Base-by-base conservation (phyloP, 2,329 filamentous ascomycete species). In the Aureobasidium sp. region DNA sequence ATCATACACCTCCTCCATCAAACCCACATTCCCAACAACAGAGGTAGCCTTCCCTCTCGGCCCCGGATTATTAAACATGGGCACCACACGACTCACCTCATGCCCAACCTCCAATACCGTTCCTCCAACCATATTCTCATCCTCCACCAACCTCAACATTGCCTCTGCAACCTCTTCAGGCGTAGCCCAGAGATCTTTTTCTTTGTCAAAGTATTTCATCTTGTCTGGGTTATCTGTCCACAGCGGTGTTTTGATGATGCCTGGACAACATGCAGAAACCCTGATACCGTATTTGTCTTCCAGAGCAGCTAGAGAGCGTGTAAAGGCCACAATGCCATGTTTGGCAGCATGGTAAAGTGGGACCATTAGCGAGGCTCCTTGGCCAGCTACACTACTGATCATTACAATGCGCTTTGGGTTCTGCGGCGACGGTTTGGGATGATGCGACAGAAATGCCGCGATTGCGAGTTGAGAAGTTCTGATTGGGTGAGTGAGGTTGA, bases 221-320 rank as follows among this genome's bases (percentile, higher is more conserved):
- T 86, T 87, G 70, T 86, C 83, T 0, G 82, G 82, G 65, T 85
- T 77, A 2, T 86, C 83, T 0, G 79, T 83, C 82, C 83, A 87
- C 5, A 86, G 71, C 7, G 84, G 84, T 14, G 84, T 86, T 64
- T 80, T 84, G 66, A 86, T 83, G 1, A 85, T 71, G 0, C 84
- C 84, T 0, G 84, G 84, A 17, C 83, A 82, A 2, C 86, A 83
- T 6, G 79, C 83, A 22, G 83, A 84, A 17, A 86, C 82, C 0
- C 83, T 73, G 57, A 87, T 83, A 0, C 80, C 81, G 27, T 81
- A 67, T 0, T 67, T 68, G 1, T 72, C 60, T 25, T 84, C 82
- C 6, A 86, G 75, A 1, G 73, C 70, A 0, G 73, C 79, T 15
- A 86, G 68, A 4, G 75, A 77, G 61, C 82, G 78, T 5, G 85